Evolutionary conservation across 129 eudicot species (phyloP).

Genomic region (Saussurea involucrata): DNA sequence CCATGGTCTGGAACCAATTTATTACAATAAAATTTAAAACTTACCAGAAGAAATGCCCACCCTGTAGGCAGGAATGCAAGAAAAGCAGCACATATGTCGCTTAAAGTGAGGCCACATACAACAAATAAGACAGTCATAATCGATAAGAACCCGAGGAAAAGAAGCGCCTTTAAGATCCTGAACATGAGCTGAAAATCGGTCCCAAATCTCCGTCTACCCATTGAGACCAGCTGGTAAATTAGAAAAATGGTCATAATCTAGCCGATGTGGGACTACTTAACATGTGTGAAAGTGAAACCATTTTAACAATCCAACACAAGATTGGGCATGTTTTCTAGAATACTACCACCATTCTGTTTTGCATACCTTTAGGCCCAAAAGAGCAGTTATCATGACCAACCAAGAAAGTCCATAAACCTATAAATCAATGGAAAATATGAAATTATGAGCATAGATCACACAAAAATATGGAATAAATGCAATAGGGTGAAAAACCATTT

Average conservation of each 20-base stretch:
- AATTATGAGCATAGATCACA: conserved; percentile 1
- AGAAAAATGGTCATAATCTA: no score
- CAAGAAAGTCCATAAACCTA: conserved; percentile 94
- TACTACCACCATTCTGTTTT: not conserved
- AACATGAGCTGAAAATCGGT: conserved; percentile 98
- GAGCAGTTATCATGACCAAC: conserved; percentile 75
- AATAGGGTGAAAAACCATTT: not conserved
- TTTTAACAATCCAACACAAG: conserved; percentile 1
- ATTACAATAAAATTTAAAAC: conserved; percentile 9
- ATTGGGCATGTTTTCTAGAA: not conserved
- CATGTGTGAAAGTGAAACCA: not conserved
- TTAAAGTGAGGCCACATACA: conserved; percentile 62
- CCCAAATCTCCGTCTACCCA: conserved; percentile 92
- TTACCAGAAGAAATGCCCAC: conserved; percentile 90
- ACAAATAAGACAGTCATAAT: conserved; percentile 82
- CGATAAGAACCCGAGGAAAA: conserved; percentile 87
- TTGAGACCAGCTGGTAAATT: conserved; percentile 76
- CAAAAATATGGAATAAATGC: not conserved
- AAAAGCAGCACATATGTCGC: conserved; percentile 78
- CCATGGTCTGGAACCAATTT: not conserved
- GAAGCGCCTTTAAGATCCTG: conserved; percentile 90
- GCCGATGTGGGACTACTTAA: not conserved
- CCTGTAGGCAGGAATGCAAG: conserved; percentile 96
- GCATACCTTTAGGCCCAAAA: conserved; percentile 76
- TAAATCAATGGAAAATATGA: not conserved